Conservation (phyloP, 805 yeast genomes). For the Henningerozyma blattae region DNA sequence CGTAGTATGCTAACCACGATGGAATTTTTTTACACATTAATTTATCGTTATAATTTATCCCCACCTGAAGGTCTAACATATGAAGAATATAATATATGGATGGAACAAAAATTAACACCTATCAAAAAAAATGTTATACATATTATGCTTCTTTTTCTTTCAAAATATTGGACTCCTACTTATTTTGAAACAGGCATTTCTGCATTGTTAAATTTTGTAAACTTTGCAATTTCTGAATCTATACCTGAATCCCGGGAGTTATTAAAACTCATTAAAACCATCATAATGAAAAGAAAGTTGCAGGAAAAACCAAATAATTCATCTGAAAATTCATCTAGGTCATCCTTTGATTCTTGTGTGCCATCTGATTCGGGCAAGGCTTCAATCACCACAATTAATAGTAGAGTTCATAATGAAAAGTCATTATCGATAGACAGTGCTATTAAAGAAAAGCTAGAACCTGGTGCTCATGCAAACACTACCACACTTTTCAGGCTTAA, state of each 20-base stretch:
- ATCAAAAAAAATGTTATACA: constrained; percentile 52
- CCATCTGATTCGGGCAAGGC: background rate
- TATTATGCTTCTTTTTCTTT: constrained; percentile 50
- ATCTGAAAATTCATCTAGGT: background rate
- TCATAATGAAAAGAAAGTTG: constrained; percentile 12
- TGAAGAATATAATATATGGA: constrained; percentile 70
- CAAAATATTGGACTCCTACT: constrained; percentile 54
- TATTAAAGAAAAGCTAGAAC: background rate
- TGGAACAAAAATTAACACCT: constrained; percentile 51
- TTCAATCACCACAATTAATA: background rate
- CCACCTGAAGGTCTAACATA: constrained; percentile 84
- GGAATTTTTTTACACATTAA: constrained; percentile 44
- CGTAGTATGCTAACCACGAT: constrained; percentile 57
- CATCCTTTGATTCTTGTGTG: background rate
- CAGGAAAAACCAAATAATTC: background rate
- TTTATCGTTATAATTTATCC: constrained; percentile 51
- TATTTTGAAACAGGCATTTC: constrained; percentile 36
- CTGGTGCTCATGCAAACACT: background rate
- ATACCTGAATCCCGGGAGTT: constrained; percentile 31
- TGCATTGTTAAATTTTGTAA: constrained; percentile 24
- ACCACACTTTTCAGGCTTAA: constrained; percentile 16
- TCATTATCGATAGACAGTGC: background rate
- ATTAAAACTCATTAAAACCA: constrained; percentile 23
- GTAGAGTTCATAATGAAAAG: background rate
- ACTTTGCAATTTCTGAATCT: constrained; percentile 25